Evolutionary conservation across 345 rosid species (phyloP), one percentile per base, ranked within the genome.

Genomic region (Brassica juncea): DNA sequence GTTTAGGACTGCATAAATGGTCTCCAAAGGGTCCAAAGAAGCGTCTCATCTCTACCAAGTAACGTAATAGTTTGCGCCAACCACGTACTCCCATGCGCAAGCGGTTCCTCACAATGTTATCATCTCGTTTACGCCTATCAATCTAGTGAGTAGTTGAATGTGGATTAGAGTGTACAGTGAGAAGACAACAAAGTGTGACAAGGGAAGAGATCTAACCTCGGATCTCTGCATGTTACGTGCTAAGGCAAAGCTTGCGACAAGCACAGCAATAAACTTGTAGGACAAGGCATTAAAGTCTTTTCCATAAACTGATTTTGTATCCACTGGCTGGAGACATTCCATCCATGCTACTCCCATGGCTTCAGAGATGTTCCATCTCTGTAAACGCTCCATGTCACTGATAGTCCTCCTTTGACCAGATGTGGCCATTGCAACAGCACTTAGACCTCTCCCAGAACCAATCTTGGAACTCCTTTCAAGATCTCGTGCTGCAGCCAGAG

Each of bases 381-480:
- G 84, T 74, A 93, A 96, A 72, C 99, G 98, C 82, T 88, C 99
- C 86, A 80, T 80, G 80, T 95, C 99, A 84, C 91, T 84, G 16
- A 84, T 82, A 86, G 80, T 90, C 77, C 99, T 87, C 71, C 98
- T 86, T 78, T 93, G 96, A 1, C 90, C 86, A 82, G 99, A 95
- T 68, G 99, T 95, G 73, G 98, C 99, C 99, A 93, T 93, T 32
- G 99, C 99, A 83, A 93, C 92, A 52, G 99, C 98, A 86, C 94
- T 91, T 78, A 95, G 92, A 75, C 99, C 99, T 86, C 99, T 91
- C 77, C 98, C 98, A 58, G 99, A 87, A 80, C 99, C 99, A 84
- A 95, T 93, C 85, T 93, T 95, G 58, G 98, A 89, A 87, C 87
- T 90, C 31, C 98, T 87, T 81, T 95, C 92, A 84, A 95, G 94